phyloP scores from a whole-genome alignment of 257 asterid genomes.

The Solanum chilense region DNA sequence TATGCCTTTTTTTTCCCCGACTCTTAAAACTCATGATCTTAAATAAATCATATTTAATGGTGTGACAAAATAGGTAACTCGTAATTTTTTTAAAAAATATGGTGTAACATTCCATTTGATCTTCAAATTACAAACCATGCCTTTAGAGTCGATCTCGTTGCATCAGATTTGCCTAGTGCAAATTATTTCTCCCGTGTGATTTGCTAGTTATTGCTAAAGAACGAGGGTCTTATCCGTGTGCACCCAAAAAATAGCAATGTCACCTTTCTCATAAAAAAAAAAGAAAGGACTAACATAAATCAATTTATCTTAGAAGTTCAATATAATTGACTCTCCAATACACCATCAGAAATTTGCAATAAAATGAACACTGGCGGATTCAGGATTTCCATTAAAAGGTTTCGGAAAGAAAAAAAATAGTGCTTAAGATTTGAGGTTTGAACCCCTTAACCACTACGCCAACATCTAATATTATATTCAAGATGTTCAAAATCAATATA shows the following conservation, averaged over 20 bases:
- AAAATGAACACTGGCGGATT: no score
- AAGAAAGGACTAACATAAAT: background rate
- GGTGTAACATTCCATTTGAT: background rate
- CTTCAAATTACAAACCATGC: background rate
- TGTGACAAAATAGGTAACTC: background rate
- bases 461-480: no score
- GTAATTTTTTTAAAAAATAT: background rate
- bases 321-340: background rate
- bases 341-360: background rate
- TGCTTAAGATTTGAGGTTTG: no score
- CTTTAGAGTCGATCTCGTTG: background rate
- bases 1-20: background rate
- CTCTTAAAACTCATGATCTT: no score
- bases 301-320: background rate
- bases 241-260: background rate
- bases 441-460: no score
- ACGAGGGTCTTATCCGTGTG: fast-evolving
- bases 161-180: fast-evolving
- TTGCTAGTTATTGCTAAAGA: background rate
- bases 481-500: no score
- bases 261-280: no score
- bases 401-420: no score
- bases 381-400: fast-evolving
- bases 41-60: background rate
- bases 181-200: fast-evolving